Base-by-base conservation (phyloP, 352 stramenopile genomes). In the Phytophthora boehmeriae region DNA sequence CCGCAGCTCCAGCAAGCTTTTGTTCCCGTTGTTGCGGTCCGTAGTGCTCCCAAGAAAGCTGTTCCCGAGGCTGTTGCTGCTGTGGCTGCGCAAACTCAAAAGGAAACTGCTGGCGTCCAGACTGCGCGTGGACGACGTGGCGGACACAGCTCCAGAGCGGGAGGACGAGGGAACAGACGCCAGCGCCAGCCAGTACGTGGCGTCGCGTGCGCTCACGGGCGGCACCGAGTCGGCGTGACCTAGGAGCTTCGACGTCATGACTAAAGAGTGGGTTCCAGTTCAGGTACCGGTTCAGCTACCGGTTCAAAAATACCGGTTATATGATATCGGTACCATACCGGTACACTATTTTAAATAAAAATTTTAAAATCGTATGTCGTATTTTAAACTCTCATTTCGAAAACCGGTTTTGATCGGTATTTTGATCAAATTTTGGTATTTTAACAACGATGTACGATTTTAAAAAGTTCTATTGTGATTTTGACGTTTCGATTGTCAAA, bases 151-250 rank as follows among this genome's bases (percentile, higher is more conserved):
- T 13, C 27, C 38, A 0, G 68, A 67, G 34, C 54, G 67, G 14
- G 67, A 75, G 27, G 71, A 80, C 3, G 66, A 76, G 16, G 68
- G 76, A 2, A 70, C 47, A 0, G 72, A 77, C 8, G 78, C 81
- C 17, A 88, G 57, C 16, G 76, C 51, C 36, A 90, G 59, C 81
- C 81, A 90, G 58, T 86, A 90, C 25, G 65, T 75, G 59, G 81
- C 76, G 67, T 90, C 81, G 53, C 81, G 81, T 34, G 78, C 81
- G 60, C 81, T 90, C 47, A 84, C 71, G 14, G 52, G 63, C 36
- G 36, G 51, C 45, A 62, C 71, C 17, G 73, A 83, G 56, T 82
- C 73, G 2, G 63, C 47, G 45, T 52, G 66, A 28, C 35, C 50
- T 20, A 76, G 65, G 50, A 63, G 59, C 25, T 44, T 17, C 38